These are phyloP conservation scores for Polychaeton citri DNA, from an alignment of 2,329 filamentous ascomycete genomes.

Conservation along the genomic window DNA sequence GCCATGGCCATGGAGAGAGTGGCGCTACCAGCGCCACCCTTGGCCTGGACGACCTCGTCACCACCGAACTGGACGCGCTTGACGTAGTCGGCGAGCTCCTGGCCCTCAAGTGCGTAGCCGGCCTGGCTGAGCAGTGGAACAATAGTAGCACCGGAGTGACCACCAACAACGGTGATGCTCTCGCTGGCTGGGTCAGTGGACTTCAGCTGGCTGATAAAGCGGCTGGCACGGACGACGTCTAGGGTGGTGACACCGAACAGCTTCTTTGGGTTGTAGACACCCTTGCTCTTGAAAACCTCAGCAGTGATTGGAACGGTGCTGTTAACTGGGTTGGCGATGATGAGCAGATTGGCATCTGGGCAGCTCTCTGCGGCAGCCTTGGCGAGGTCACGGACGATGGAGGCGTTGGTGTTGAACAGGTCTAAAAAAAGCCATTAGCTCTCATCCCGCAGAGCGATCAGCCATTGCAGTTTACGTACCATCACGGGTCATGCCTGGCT, in stretches of 20 bases:
- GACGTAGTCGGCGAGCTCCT: constrained; percentile 63
- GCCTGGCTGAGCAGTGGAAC: constrained; percentile 95
- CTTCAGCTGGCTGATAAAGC: constrained; percentile 96
- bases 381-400: constrained; percentile 95
- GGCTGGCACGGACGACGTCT: constrained; percentile 91
- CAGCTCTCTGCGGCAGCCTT: constrained; percentile 81
- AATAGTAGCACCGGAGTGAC: constrained; percentile 96
- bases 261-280: constrained; percentile 98
- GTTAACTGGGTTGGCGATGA: constrained; percentile 99
- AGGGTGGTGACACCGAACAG: constrained; percentile 99
- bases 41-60: constrained; percentile 98
- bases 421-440: constrained; percentile 45
- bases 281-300: constrained; percentile 89
- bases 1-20: constrained; percentile 99
- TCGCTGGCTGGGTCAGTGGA: constrained; percentile 77
- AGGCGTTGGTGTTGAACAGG: constrained; percentile 99
- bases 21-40: constrained; percentile 92
- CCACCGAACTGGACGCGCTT: constrained; percentile 97
- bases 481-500: constrained; percentile 99
- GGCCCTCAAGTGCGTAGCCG: constrained; percentile 70
- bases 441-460: too few relatives aligned
- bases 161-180: constrained; percentile 91
- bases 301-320: constrained; percentile 95
- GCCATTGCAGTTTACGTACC: constrained; percentile 34
- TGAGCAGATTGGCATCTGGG: constrained; percentile 86